A percentile compares a stretch with the other conserved stretches of the same genome.
Evolutionary conservation across 164 flowering plant genomes (phyloP).

Genomic region (Aristolochia fimbriata): DNA sequence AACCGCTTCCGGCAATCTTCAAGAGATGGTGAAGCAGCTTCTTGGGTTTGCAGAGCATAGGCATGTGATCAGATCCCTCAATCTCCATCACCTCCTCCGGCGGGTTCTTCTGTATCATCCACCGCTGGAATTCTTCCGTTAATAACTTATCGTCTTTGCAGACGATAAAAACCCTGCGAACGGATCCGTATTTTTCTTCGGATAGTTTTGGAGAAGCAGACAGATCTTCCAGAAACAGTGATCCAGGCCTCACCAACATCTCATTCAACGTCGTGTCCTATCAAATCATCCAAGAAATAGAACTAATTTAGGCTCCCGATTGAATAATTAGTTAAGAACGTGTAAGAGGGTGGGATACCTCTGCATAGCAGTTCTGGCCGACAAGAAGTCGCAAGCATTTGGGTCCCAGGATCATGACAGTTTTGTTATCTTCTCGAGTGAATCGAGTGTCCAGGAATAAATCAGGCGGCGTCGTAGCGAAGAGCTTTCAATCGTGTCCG

Average conservation of each 20-base stretch:
- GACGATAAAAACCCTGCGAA: slow-evolving; percentile 4
- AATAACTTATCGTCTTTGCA: slow-evolving; percentile 8
- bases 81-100: slow-evolving; percentile 11
- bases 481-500: too few species aligned
- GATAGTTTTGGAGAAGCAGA: slow-evolving; percentile 8
- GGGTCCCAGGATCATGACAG: background rate
- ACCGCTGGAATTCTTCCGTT: slow-evolving; percentile 1
- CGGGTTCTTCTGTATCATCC: slow-evolving; percentile 14
- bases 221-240: slow-evolving; percentile 13
- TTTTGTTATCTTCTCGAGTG: background rate
- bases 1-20: slow-evolving; percentile 1
- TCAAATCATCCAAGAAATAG: too few species aligned
- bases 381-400: background rate
- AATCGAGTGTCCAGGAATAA: background rate
- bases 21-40: slow-evolving; percentile 7
- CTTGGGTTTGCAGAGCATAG: slow-evolving; percentile 14
- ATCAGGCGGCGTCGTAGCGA: background rate
- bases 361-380: background rate
- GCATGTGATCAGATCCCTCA: slow-evolving; percentile 15
- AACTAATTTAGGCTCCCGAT: too few species aligned
- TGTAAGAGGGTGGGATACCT: too few species aligned
- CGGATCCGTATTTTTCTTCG: slow-evolving; percentile 7
- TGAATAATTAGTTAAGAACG: too few species aligned
- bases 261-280: background rate
- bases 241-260: slow-evolving; percentile 12